Percentiles rank a stretch among this genome's conserved stretches.
phyloP scores from a whole-genome alignment of 495 filamentous ascomycete genomes.

The Penicillium fimorum region DNA sequence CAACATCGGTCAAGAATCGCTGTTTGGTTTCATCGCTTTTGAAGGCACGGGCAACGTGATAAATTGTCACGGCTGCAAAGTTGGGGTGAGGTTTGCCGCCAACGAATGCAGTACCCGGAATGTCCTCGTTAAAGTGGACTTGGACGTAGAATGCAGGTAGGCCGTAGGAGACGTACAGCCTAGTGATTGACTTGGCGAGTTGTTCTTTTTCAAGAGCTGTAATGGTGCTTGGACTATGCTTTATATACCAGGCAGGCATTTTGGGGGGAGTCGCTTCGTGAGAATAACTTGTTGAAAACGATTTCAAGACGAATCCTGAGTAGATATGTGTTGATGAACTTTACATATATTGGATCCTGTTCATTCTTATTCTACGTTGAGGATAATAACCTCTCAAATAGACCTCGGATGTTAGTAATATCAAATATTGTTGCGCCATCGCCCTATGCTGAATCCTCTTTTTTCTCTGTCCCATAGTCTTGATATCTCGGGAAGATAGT shows the following conservation, averaged over 20 bases:
- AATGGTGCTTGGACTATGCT: background rate
- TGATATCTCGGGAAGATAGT: conserved; percentile 6
- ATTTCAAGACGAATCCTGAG: background rate
- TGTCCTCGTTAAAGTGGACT: conserved; percentile 9
- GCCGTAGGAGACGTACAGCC: conserved; percentile 16
- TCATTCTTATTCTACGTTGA: background rate
- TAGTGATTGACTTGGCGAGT: conserved; percentile 18
- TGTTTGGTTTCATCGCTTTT: conserved; percentile 6
- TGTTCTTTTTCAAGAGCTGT: conserved; percentile 16
- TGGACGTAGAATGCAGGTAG: conserved; percentile 30
- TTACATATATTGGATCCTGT: background rate
- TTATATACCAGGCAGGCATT: background rate
- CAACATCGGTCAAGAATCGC: conserved; percentile 8
- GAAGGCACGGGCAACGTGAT: conserved; percentile 15
- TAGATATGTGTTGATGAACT: background rate
- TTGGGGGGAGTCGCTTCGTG: background rate
- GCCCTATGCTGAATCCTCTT: background rate
- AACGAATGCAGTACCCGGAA: background rate
- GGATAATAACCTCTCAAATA: background rate
- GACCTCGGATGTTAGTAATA: background rate
- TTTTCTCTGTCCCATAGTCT: background rate
- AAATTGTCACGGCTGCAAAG: conserved; percentile 12
- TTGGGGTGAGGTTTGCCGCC: conserved; percentile 2
- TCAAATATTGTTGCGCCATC: background rate
- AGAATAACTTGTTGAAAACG: background rate